A percentile compares a stretch with the other conserved stretches of the same genome.
Evolutionary conservation across 257 asterid genomes (phyloP).

Genomic region (Nicotiana obtusifolia): DNA sequence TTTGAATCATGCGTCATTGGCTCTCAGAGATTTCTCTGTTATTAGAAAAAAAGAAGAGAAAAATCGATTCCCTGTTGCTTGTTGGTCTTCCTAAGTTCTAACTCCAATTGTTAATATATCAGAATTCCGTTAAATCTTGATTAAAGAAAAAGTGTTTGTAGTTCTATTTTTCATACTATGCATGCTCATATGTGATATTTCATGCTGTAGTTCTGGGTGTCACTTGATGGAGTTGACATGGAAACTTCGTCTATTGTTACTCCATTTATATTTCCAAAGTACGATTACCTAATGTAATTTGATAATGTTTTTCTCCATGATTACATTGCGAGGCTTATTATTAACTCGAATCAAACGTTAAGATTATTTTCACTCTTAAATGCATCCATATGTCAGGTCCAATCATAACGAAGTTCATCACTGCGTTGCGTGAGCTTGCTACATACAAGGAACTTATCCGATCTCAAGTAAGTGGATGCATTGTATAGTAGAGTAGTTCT

Average conservation of each 20-base stretch:
- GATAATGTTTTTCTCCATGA: background rate
- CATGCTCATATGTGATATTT: background rate
- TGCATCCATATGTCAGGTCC: constrained; percentile 52
- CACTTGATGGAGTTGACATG: background rate
- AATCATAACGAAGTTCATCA: constrained; percentile 68
- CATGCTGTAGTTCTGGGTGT: background rate
- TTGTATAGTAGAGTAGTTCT: background rate
- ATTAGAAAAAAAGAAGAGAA: no score
- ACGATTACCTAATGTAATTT: background rate
- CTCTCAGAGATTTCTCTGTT: no score
- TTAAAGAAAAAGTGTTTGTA: background rate
- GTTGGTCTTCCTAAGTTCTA: background rate
- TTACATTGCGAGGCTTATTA: background rate
- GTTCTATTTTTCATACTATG: background rate
- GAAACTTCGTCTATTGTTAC: background rate
- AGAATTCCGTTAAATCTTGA: background rate
- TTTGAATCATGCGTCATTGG: no score
- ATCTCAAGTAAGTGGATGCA: constrained; percentile 65
- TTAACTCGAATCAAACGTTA: background rate
- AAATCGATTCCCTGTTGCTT: background rate
- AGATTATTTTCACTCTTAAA: constrained; percentile 1
- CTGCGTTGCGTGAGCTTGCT: constrained; percentile 76
- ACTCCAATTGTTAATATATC: background rate
- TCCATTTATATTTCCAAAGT: background rate
- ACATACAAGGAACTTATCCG: constrained; percentile 95